These are phyloP conservation scores for Globisporangium recalcitrans DNA, from an alignment of 352 stramenopile species.

Conservation along the genomic window DNA sequence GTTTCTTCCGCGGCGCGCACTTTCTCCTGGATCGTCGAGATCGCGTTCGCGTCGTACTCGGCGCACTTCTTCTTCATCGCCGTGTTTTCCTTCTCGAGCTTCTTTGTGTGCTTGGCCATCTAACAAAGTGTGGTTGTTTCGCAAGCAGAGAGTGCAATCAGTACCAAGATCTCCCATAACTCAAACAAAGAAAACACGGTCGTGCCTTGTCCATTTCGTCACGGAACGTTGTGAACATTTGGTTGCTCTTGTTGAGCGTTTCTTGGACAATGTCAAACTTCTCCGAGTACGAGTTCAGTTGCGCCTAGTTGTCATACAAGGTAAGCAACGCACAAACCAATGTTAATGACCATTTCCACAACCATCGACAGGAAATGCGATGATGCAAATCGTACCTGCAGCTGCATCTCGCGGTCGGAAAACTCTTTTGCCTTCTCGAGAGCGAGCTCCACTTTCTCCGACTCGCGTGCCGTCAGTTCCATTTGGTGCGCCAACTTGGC, in stretches of 20 bases:
- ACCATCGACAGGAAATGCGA: no score
- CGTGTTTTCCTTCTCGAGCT: slow-evolving; percentile 82
- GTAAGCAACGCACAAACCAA: background rate
- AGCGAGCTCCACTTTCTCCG: slow-evolving; percentile 67
- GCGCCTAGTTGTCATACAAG: slow-evolving; percentile 20
- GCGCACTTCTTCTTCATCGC: slow-evolving; percentile 79
- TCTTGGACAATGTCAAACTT: slow-evolving; percentile 85
- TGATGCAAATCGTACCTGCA: slow-evolving; percentile 37
- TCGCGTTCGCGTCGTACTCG: slow-evolving; percentile 70
- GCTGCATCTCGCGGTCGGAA: slow-evolving; percentile 61
- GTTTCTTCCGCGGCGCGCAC: slow-evolving; percentile 53
- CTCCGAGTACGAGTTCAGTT: slow-evolving; percentile 80
- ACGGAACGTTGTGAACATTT: slow-evolving; percentile 81
- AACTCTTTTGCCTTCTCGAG: slow-evolving; percentile 82
- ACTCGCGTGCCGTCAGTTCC: slow-evolving; percentile 62
- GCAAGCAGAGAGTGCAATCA: background rate
- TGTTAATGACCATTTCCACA: background rate
- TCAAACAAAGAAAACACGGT: background rate
- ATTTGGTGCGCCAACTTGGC: slow-evolving; percentile 78
- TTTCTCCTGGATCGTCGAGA: slow-evolving; percentile 73
- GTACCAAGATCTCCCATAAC: no score
- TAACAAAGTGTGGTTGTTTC: slow-evolving; percentile 2
- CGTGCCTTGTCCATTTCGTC: slow-evolving; percentile 81
- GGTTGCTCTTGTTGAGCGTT: slow-evolving; percentile 80
- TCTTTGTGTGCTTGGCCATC: slow-evolving; percentile 85